Percentiles rank a stretch among this genome's conserved stretches.
Conservation (phyloP, 139 green algal species). For the Closterium sp. region DNA sequence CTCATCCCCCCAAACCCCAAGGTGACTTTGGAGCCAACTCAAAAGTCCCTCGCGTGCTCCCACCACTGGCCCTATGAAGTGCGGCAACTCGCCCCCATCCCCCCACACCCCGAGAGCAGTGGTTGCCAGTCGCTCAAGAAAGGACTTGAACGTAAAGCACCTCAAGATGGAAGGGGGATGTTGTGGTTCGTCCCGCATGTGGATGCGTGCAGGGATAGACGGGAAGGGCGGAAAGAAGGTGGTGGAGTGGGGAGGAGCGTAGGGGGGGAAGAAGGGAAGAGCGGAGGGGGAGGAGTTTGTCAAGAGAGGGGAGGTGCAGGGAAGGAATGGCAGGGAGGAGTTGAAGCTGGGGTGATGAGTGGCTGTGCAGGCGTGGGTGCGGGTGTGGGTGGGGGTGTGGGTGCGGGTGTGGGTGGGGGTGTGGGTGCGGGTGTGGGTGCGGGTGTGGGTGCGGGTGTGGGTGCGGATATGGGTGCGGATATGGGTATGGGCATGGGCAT, state of each 20-base stretch:
- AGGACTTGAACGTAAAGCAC: too few species aligned
- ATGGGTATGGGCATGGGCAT: background rate
- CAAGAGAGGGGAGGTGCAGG: background rate
- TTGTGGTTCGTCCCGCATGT: background rate
- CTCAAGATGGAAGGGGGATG: constrained; percentile 53
- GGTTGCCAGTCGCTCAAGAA: too few species aligned
- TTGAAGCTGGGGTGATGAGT: background rate
- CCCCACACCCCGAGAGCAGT: too few species aligned
- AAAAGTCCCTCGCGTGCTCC: too few species aligned
- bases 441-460: background rate
- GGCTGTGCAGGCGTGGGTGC: background rate
- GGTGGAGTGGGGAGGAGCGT: constrained; percentile 18
- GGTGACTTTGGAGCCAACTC: too few species aligned
- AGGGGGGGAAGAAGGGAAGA: background rate
- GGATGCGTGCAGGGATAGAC: background rate
- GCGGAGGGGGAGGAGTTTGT: too few species aligned
- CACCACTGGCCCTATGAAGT: too few species aligned
- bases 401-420: background rate
- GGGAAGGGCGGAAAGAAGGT: background rate
- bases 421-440: background rate
- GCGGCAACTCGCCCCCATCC: too few species aligned
- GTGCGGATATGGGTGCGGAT: background rate
- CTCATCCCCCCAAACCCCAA: background rate
- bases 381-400: background rate
- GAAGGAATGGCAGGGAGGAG: background rate